A percentile compares a stretch with the other conserved stretches of the same genome.
phyloP scores from a whole-genome alignment of 2,329 filamentous ascomycete genomes.

The Botryotinia globosa region DNA sequence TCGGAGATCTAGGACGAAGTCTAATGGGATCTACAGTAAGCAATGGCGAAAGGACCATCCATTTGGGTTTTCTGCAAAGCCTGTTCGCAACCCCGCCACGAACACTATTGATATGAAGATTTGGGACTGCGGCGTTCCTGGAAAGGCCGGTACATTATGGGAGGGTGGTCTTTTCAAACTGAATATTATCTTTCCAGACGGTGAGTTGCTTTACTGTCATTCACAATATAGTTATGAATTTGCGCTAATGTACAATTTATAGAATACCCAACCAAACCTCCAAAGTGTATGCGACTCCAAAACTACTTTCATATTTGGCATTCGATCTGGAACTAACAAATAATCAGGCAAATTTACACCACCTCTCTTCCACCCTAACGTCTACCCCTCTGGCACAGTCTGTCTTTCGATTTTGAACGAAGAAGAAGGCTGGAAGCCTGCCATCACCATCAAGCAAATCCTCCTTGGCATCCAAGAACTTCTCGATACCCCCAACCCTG shows the following conservation, averaged over 20 bases:
- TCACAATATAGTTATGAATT: not conserved
- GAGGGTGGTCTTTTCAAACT: constrained; percentile 97
- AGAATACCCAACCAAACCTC: constrained; percentile 99
- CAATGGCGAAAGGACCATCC: constrained; percentile 97
- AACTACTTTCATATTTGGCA: constrained; percentile 17
- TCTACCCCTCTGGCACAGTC: constrained; percentile 96
- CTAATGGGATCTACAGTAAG: constrained; percentile 48
- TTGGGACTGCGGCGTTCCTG: constrained; percentile 96
- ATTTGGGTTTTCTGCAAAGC: constrained; percentile 95
- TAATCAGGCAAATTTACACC: constrained; percentile 83
- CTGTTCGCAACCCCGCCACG: constrained; percentile 66
- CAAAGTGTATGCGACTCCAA: constrained; percentile 72
- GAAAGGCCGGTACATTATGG: constrained; percentile 96
- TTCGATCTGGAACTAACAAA: constrained; percentile 24
- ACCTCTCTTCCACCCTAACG: constrained; percentile 96
- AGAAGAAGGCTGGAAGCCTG: constrained; percentile 97
- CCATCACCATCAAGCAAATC: constrained; percentile 98
- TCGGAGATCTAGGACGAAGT: not conserved
- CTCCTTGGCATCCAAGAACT: constrained; percentile 93
- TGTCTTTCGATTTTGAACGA: constrained; percentile 97
- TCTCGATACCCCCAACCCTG: constrained; percentile 93
- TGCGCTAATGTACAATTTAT: constrained; percentile 33
- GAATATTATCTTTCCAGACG: constrained; percentile 88
- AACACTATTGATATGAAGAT: constrained; percentile 87
- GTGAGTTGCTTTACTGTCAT: constrained; percentile 49